A percentile compares a stretch with the other conserved stretches of the same genome.
Evolutionary conservation across 2,329 filamentous ascomycete species (phyloP).

Genomic region (Tricladium varicosporioides): DNA sequence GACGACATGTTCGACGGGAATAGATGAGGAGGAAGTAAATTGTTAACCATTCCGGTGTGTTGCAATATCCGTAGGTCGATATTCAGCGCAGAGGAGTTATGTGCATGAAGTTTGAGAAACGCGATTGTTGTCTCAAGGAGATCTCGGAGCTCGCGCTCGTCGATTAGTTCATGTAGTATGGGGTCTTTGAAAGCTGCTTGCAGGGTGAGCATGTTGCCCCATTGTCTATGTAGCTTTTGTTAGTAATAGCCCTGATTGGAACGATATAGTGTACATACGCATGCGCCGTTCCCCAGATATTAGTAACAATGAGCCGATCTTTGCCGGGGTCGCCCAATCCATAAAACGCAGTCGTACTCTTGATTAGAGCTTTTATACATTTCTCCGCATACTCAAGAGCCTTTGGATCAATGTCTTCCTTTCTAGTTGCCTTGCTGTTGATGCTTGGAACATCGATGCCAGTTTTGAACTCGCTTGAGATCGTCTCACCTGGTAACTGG

Average conservation of each 20-base stretch:
- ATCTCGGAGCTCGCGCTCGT: slow-evolving; percentile 50
- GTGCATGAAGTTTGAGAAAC: slow-evolving; percentile 69
- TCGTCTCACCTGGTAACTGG: slow-evolving; percentile 9
- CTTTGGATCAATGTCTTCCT: slow-evolving; percentile 39
- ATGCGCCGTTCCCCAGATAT: slow-evolving; percentile 92
- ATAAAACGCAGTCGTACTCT: slow-evolving; percentile 83
- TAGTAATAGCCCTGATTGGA: slow-evolving; percentile 4
- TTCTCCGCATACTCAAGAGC: slow-evolving; percentile 54
- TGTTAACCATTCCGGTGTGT: slow-evolving; percentile 21
- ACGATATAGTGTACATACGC: slow-evolving; percentile 63
- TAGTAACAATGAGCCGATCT: slow-evolving; percentile 79
- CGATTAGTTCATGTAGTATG: slow-evolving; percentile 56
- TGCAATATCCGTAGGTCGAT: slow-evolving; percentile 74
- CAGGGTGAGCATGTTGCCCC: slow-evolving; percentile 91
- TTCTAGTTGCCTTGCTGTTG: slow-evolving; percentile 36
- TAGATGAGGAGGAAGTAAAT: slow-evolving; percentile 12
- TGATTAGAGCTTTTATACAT: slow-evolving; percentile 63
- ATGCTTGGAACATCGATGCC: slow-evolving; percentile 36
- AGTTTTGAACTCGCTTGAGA: slow-evolving; percentile 23
- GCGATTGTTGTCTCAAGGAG: slow-evolving; percentile 72
- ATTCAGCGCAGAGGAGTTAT: slow-evolving; percentile 71
- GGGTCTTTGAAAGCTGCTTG: slow-evolving; percentile 74
- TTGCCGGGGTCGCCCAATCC: slow-evolving; percentile 49
- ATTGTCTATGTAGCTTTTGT: slow-evolving; percentile 65
- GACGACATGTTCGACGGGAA: slow-evolving; percentile 9